phyloP scores from a whole-genome alignment of 2,329 filamentous ascomycete genomes.

The Fusarium protoensiforme region DNA sequence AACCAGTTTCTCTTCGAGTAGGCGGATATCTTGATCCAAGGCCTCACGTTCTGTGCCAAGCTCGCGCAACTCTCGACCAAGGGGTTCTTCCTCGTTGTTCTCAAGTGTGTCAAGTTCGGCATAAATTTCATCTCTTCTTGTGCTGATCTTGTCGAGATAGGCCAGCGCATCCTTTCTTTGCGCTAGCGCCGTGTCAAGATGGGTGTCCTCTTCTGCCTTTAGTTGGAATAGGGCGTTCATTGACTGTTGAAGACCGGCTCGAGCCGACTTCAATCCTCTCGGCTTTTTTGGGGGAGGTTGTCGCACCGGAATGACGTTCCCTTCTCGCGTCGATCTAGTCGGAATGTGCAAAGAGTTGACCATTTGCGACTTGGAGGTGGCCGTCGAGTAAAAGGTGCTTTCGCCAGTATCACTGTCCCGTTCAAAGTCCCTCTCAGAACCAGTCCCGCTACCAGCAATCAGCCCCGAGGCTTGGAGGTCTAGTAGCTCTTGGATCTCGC shows the following conservation, averaged over 20 bases:
- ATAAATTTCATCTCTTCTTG: conserved; percentile 61
- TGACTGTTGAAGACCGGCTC: conserved; percentile 71
- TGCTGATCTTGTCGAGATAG: conserved; percentile 64
- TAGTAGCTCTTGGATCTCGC: conserved; percentile 60
- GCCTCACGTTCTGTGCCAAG: conserved; percentile 65
- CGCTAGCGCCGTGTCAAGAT: conserved; percentile 66
- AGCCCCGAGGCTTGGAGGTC: conserved; percentile 61
- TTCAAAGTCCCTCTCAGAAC: conserved; percentile 41
- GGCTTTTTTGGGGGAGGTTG: conserved; percentile 64
- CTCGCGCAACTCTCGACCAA: conserved; percentile 68
- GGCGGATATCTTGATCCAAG: conserved; percentile 72
- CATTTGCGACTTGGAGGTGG: conserved; percentile 54
- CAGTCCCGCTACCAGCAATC: conserved; percentile 49
- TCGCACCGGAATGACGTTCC: conserved; percentile 68
- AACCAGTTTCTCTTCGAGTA: conserved; percentile 72
- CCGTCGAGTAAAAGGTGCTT: conserved; percentile 54
- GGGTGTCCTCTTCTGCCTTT: conserved; percentile 74
- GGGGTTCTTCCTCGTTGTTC: conserved; percentile 65
- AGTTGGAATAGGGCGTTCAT: conserved; percentile 73
- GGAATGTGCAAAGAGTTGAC: conserved; percentile 55
- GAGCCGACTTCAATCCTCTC: conserved; percentile 68
- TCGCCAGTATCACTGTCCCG: conserved; percentile 54
- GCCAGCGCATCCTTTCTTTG: conserved; percentile 68
- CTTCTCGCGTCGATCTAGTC: conserved; percentile 51
- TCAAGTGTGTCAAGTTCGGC: conserved; percentile 66